Percentiles rank a stretch among this genome's conserved stretches.
Conservation (phyloP, 208 protist genomes). For the Leishmania amazonensis region DNA sequence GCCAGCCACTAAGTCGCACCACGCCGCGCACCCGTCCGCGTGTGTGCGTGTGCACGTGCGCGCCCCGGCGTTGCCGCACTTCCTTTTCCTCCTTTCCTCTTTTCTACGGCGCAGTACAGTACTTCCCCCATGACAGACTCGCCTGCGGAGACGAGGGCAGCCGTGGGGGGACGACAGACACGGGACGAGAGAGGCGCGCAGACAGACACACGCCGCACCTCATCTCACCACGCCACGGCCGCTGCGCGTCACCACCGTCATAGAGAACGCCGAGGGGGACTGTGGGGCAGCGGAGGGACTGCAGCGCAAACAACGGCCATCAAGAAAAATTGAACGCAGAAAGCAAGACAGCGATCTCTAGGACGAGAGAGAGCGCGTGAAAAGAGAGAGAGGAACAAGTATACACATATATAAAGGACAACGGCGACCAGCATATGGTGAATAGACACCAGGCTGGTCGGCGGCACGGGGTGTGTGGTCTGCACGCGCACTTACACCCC, state of each 20-base stretch:
- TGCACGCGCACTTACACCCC: background rate
- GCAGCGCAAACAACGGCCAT: background rate
- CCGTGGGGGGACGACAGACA: background rate
- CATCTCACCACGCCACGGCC: background rate
- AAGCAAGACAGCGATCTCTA: background rate
- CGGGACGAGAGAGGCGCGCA: background rate
- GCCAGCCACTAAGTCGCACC: background rate
- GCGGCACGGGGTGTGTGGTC: background rate
- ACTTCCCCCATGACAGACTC: background rate
- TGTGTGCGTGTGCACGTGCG: background rate
- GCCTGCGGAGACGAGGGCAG: background rate
- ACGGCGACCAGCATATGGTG: background rate
- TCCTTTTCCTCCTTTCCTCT: background rate
- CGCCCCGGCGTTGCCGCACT: background rate
- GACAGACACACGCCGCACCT: background rate
- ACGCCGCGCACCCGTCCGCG: background rate
- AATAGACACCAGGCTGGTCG: background rate
- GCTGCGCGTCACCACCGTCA: slow-evolving; percentile 2
- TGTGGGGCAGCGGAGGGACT: background rate
- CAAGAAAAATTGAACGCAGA: background rate
- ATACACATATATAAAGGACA: background rate
- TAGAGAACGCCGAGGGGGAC: background rate
- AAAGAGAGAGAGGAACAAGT: background rate
- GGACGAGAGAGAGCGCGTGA: background rate
- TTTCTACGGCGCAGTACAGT: slow-evolving; percentile 4